Evolutionary conservation across 331 rosid species (phyloP).

Genomic region (Spiraea crenata): DNA sequence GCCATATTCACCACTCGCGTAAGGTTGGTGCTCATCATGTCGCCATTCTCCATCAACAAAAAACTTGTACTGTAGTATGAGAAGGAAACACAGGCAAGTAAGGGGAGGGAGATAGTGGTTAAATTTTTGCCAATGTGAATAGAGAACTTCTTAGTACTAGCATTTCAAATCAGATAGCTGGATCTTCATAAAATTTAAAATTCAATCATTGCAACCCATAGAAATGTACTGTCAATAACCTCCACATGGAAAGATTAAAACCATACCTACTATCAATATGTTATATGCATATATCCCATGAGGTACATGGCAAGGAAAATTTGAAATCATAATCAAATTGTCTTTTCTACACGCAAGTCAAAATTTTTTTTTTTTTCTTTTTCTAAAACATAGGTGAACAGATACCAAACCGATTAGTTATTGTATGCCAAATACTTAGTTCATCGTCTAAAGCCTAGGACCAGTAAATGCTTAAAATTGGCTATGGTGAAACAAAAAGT

Average conservation of each 20-base stretch:
- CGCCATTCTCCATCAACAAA: constrained; percentile 98
- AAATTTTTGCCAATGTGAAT: constrained; percentile 7
- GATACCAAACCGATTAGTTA: background rate
- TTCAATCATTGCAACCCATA: constrained; percentile 8
- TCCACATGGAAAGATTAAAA: background rate
- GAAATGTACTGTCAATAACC: too few relatives aligned
- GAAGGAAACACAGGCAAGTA: constrained; percentile 11
- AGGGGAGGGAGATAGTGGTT: constrained; percentile 19
- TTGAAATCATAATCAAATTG: background rate
- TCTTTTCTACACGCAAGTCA: background rate
- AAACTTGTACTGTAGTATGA: constrained; percentile 84
- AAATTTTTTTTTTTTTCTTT: too few relatives aligned
- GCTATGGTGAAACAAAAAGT: background rate
- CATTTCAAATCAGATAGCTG: constrained; percentile 13
- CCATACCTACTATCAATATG: background rate
- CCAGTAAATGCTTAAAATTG: background rate
- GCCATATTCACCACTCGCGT: constrained; percentile 68
- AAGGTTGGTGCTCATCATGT: constrained; percentile 81
- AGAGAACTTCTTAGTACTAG: constrained; percentile 2
- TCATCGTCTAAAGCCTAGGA: background rate
- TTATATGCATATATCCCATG: background rate
- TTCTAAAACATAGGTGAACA: background rate
- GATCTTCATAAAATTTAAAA: background rate
- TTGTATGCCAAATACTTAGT: background rate
- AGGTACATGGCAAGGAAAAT: background rate